Evolutionary conservation across 352 stramenopile species (phyloP), one percentile per base, ranked within the genome.

Genomic region (Globisporangium cylindrosporum): DNA sequence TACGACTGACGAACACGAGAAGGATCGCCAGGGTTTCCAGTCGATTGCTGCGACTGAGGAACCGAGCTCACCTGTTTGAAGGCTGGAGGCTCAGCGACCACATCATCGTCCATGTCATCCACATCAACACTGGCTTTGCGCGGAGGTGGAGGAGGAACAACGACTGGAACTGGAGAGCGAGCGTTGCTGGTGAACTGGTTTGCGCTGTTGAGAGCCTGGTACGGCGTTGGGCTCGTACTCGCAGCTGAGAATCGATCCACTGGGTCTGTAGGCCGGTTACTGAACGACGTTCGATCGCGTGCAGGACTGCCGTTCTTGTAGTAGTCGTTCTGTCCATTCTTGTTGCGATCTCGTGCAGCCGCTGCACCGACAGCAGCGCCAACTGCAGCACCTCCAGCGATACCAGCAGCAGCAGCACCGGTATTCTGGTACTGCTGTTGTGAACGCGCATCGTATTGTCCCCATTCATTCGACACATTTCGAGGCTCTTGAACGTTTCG

Each of bases 41-140:
- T 49, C 36, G 54, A 51, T 34, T 74, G 61, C 59, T 73, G 55
- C 29, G 63, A 41, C 56, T 24, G 41, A 43, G 60, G 15, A 20
- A 24, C 54, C 4, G 53, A 51, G 54, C 34, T 69, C 25, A 48
- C 49, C 41, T 64, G 56, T 22, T 66, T 65, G 49, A 46, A 74
- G 53, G 18, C 75, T 64, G 56, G 76, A 49, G 58, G 66, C 32
- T 53, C 38, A 3, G 64, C 73, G n/a, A 73, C 67, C 5, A 77
- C 70, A 41, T 80, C 72, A 36, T 75, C 70, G 29, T 77, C 71
- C 59, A 81, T 68, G 25, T 72, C 62, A 29, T 84, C 74, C 29
- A 76, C 56, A 22, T 86, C 69, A 29, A 82, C 67, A 59, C 70
- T 88, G 34, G 60, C 66, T 46, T 73, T 78, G n/a, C 68, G 74